phyloP scores from a whole-genome alignment of 106 monocot genomes.

The Acorus calamus region DNA sequence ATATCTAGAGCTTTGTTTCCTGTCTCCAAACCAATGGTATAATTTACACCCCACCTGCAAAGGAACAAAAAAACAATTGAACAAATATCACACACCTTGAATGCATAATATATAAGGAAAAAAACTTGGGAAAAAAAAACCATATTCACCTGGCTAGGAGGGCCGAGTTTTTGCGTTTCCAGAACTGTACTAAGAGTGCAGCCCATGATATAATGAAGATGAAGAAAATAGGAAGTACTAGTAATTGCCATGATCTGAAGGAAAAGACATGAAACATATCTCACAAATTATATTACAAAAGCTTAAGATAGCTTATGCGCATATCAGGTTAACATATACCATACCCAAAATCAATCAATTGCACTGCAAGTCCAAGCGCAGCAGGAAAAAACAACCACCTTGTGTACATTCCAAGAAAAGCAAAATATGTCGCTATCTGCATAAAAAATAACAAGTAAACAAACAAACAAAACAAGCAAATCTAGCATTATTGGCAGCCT shows the following conservation, averaged over 20 bases:
- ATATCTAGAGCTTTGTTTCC: slow-evolving; percentile 35
- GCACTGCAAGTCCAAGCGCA: slow-evolving; percentile 64
- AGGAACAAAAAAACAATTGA: slow-evolving; percentile 3
- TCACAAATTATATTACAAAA: not conserved
- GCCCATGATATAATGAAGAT: slow-evolving; percentile 76
- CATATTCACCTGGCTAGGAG: slow-evolving; percentile 56
- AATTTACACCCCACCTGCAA: slow-evolving; percentile 77
- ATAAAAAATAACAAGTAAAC: slow-evolving; percentile 6
- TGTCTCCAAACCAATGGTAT: slow-evolving; percentile 24
- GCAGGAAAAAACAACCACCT: slow-evolving; percentile 84
- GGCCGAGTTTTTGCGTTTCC: slow-evolving; percentile 87
- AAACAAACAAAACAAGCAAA: not conserved
- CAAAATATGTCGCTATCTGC: slow-evolving; percentile 89
- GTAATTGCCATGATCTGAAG: slow-evolving; percentile 49
- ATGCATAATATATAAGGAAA: not conserved
- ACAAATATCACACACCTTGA: not conserved
- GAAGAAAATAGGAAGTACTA: slow-evolving; percentile 71
- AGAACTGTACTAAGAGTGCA: slow-evolving; percentile 77
- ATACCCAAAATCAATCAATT: slow-evolving; percentile 85
- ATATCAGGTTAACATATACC: not conserved
- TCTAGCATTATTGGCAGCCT: not conserved
- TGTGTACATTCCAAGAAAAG: slow-evolving; percentile 94
- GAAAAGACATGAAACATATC: not conserved
- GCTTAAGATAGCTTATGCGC: not conserved
- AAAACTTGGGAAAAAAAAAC: not conserved